These are phyloP conservation scores for Moesziomyces globuligerus DNA, from an alignment of 1,284 basidiomycete genomes.

Conservation along the genomic window DNA sequence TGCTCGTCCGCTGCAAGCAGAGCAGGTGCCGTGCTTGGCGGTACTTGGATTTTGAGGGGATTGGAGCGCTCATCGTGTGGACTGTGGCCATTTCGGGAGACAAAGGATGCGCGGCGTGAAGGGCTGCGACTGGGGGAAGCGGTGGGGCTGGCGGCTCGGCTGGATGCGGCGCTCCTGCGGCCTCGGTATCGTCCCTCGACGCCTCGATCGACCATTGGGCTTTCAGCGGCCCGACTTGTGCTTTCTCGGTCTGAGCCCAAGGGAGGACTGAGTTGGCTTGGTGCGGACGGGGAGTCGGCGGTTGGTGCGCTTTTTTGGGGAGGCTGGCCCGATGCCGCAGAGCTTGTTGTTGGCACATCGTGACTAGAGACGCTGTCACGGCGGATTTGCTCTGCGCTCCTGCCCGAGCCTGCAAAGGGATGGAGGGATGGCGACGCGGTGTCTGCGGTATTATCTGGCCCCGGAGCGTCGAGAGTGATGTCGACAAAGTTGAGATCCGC, in stretches of 20 bases:
- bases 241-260: conserved; percentile 7
- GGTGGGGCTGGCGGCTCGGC: conserved; percentile 32
- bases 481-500: conserved; percentile 49
- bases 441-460: background rate
- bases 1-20: conserved; percentile 38
- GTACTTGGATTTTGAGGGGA: background rate
- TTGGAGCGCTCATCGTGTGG: background rate
- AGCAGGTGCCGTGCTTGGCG: conserved; percentile 11
- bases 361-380: conserved; percentile 33
- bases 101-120: conserved; percentile 11
- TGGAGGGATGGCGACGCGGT: conserved; percentile 2
- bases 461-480: conserved; percentile 25
- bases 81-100: background rate
- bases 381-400: conserved; percentile 42
- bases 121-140: conserved; percentile 12
- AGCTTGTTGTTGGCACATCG: background rate
- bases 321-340: background rate
- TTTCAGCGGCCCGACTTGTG: background rate
- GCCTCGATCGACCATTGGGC: background rate
- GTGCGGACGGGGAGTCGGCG: background rate
- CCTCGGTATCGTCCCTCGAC: conserved; percentile 41
- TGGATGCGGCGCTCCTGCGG: conserved; percentile 22
- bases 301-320: background rate
- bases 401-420: conserved; percentile 19
- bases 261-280: conserved; percentile 12